phyloP scores from a whole-genome alignment of 2,329 filamentous ascomycete genomes.

The Fusarium praegraminearum region DNA sequence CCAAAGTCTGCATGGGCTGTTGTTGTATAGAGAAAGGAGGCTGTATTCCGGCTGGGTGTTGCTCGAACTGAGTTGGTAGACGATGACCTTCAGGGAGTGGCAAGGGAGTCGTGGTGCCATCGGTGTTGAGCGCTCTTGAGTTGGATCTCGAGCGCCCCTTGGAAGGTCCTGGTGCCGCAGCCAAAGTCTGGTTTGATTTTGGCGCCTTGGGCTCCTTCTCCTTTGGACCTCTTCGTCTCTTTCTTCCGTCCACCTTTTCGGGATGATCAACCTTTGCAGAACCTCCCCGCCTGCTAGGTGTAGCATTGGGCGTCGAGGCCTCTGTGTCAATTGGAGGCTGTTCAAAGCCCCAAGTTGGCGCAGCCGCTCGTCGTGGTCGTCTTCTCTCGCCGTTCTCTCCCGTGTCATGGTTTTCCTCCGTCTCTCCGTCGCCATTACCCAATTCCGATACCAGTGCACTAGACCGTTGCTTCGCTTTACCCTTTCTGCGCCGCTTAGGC shows the following conservation, averaged over 20 bases:
- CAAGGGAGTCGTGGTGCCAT: constrained; percentile 56
- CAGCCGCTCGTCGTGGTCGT: constrained; percentile 72
- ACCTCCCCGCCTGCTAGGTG: constrained; percentile 65
- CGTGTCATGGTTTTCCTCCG: constrained; percentile 66
- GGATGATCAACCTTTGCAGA: constrained; percentile 57
- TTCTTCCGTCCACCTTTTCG: constrained; percentile 61
- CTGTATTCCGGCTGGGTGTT: constrained; percentile 56
- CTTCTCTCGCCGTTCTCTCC: constrained; percentile 71
- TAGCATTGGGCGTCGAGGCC: constrained; percentile 67
- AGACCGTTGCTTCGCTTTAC: constrained; percentile 69
- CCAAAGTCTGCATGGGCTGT: constrained; percentile 48
- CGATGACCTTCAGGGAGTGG: constrained; percentile 57
- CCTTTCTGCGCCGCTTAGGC: constrained; percentile 69
- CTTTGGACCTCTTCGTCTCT: constrained; percentile 55
- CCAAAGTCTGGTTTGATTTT: constrained; percentile 59
- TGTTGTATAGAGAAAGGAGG: constrained; percentile 55
- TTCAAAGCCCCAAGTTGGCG: constrained; percentile 78
- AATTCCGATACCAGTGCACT: constrained; percentile 76
- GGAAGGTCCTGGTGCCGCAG: constrained; percentile 58
- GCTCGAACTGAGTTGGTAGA: constrained; percentile 59
- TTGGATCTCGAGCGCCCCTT: constrained; percentile 68
- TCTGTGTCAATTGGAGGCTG: constrained; percentile 71
- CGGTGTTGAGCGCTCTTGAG: constrained; percentile 62
- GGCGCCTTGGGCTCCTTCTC: constrained; percentile 58
- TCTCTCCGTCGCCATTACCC: constrained; percentile 69